Conservation (phyloP, 2,329 filamentous ascomycete species). For the Anthostomella pinea region DNA sequence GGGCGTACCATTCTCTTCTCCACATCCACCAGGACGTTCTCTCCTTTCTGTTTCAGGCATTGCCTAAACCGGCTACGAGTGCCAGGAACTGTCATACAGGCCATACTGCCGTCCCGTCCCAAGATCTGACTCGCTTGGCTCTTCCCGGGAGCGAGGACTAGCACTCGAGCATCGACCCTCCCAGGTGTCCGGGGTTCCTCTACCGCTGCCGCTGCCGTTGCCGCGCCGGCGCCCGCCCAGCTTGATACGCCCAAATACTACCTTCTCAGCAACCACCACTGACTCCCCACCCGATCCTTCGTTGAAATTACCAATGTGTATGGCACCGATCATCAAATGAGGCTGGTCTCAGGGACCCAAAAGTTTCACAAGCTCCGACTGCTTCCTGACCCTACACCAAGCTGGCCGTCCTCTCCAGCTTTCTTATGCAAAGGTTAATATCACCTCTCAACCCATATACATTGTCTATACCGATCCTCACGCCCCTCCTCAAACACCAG, state of each 20-base stretch:
- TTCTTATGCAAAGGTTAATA: conserved; percentile 39
- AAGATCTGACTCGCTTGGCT: conserved; percentile 28
- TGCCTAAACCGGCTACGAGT: conserved; percentile 37
- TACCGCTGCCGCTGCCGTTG: conserved; percentile 29
- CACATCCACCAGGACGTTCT: conserved; percentile 37
- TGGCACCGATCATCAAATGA: conserved; percentile 35
- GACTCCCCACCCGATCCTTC: conserved; percentile 26
- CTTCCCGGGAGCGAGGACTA: conserved; percentile 26
- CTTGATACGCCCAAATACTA: conserved; percentile 30
- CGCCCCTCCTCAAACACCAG: conserved; percentile 16
- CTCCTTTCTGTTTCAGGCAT: conserved; percentile 40
- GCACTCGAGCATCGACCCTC: conserved; percentile 16
- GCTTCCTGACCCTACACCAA: conserved; percentile 32
- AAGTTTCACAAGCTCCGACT: conserved; percentile 36
- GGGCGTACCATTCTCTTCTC: conserved; percentile 40
- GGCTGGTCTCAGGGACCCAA: conserved; percentile 34
- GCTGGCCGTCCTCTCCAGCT: conserved; percentile 38
- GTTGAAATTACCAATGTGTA: conserved; percentile 31
- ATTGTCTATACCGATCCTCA: conserved; percentile 3
- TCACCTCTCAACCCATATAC: conserved; percentile 22
- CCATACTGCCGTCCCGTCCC: conserved; percentile 32
- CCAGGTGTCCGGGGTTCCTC: conserved; percentile 24
- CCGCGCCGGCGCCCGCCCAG: conserved; percentile 29
- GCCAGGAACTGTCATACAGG: conserved; percentile 29
- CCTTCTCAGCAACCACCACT: conserved; percentile 19